Evolutionary conservation across 176 grass and related monocot species (phyloP), one percentile per base, ranked within the genome.

Genomic region (Carex scoparia): DNA sequence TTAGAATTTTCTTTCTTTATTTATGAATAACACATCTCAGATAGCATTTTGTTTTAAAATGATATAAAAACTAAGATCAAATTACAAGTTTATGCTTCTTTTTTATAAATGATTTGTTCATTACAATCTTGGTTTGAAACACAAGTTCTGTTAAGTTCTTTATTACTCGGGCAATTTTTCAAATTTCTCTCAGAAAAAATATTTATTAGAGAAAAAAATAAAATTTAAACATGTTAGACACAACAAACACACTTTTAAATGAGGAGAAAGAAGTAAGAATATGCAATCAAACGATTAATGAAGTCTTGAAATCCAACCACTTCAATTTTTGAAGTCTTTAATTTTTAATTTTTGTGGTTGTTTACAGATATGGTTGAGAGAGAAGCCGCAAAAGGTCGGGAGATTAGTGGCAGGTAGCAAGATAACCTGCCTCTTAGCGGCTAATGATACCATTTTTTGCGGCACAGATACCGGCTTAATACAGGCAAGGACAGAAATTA

Each of bases 331-430:
- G 11, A 8, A 51, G 44, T 71, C 30, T 61, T 55, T 73, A 10
- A 28, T 3, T 18, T 44, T 37, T 87, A 81, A 4, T 87, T 61
- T 56, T 90, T 51, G 82, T 53, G 28, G 62, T 91, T 54, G 71
- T 44, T 67, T 28, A 80, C 40, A 99, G 96, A 95, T 99, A 86
- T 95, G 93, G 93, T 86, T 99, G 90, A 94, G 93, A 90, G 96
- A 92, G 81, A 92, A 91, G 62, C 88, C 92, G 79, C 91, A 95
- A 81, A 99, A 90, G 78, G 91, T 95, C 80, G 96, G 91, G 51
- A 94, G 93, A 83, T 84, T 99, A 89, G 84, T 90, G n/a, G 91
- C 88, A 84, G 93, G 96, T 18, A 90, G 90, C 85, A 99, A 95
- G 87, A 89, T 95, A 62, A 94, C 93, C 7, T 92, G 93, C 81